Percentiles rank a stretch among this genome's conserved stretches.
phyloP scores from a whole-genome alignment of 2,329 filamentous ascomycete genomes.

The Tolypocladium amazonense region DNA sequence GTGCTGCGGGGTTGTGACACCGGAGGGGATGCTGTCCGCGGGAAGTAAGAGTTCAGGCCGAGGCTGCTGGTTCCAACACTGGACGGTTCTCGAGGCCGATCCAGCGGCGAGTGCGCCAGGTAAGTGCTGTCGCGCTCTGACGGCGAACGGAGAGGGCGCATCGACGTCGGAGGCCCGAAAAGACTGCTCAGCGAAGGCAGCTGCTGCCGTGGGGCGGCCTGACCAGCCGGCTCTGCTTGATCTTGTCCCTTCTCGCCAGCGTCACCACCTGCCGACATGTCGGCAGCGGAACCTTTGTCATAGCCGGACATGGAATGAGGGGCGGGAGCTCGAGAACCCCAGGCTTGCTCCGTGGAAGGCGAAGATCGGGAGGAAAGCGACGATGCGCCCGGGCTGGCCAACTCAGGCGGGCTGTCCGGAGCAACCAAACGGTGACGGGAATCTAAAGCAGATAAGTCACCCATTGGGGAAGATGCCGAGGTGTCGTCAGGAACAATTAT shows the following conservation, averaged over 20 bases:
- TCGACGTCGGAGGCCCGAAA: constrained; percentile 37
- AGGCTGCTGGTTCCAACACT: constrained; percentile 25
- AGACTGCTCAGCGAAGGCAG: constrained; percentile 47
- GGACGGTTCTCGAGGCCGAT: constrained; percentile 31
- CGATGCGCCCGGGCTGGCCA: constrained; percentile 40
- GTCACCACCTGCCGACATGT: constrained; percentile 30
- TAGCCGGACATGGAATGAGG: constrained; percentile 49
- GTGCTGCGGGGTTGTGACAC: constrained; percentile 33
- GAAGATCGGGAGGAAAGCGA: constrained; percentile 34
- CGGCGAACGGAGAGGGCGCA: constrained; percentile 34
- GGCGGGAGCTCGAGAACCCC: constrained; percentile 27
- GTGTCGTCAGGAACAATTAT: background rate
- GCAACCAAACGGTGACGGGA: constrained; percentile 37
- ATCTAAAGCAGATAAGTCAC: constrained; percentile 40
- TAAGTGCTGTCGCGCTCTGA: constrained; percentile 34
- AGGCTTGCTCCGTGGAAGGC: constrained; percentile 32
- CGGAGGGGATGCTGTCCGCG: constrained; percentile 24
- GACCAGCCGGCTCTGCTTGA: constrained; percentile 22
- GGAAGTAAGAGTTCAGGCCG: constrained; percentile 37
- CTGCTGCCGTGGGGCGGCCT: constrained; percentile 29
- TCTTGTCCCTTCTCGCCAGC: constrained; percentile 22
- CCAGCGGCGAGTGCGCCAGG: constrained; percentile 33
- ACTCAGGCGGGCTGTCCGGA: constrained; percentile 43
- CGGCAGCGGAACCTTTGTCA: constrained; percentile 35
- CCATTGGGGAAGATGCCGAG: constrained; percentile 35